Evolutionary conservation across 331 rosid genomes (phyloP), one percentile per base, ranked within the genome.

Genomic region (Pyrus hybrid): DNA sequence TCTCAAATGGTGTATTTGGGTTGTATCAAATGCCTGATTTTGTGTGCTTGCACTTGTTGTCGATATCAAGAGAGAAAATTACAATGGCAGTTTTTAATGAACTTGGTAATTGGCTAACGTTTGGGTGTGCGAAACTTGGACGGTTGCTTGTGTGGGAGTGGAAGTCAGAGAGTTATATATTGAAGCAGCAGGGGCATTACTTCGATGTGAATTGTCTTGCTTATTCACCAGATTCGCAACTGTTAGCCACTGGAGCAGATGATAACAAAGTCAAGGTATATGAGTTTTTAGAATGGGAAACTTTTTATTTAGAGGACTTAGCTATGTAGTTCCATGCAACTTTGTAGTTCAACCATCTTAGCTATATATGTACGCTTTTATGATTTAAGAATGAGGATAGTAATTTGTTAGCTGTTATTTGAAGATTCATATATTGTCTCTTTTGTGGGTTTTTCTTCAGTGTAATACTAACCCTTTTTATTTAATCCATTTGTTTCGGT

Each of bases 141-240:
- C 97, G 90, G 88, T 80, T 95, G 75, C 92, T 95, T 18, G 97
- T 95, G 80, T 95, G 99, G 97, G 97, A 92, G 76, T 95, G 99
- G 99, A 80, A 95, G 72, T 92, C 97, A 0, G 96, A 90, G 85
- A 94, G 96, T 75, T 92, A 94, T 80, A 91, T 89, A 76, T 78
- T 90, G 90, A 94, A 92, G 85, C 99, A 95, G 84, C 99, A 92
- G 84, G 99, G 99, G 20, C 99, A 95, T 79, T 95, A 85, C 76
- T 95, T 92, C 78, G 98, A 94, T 82, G 97, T 91, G 9, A 94
- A 94, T 72, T 87, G 92, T 61, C 78, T 94, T 29, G 95, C 98
- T 1, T 94, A 94, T 82, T 91, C 98, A 0, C 86, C 85, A 2
- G 98, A 94, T 74, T 84, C 98, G 1, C 98, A 90, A 80, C 88